Evolutionary conservation across 345 rosid species (phyloP).

Genomic region (Capsella bursapastoris): DNA sequence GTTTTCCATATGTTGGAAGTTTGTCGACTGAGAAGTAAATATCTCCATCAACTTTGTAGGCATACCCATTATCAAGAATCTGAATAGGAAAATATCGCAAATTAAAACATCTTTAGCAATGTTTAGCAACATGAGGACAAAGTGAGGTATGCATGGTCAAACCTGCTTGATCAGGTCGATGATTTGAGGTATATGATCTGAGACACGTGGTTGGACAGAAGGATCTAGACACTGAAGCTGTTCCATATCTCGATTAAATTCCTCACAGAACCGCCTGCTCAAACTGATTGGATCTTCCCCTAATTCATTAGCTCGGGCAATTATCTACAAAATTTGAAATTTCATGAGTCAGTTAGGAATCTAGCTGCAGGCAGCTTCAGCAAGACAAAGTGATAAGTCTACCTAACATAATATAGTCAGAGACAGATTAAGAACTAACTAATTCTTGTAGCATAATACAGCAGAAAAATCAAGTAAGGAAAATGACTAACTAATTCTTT

Average conservation of each 20-base stretch:
- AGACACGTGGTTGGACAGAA: constrained; percentile 84
- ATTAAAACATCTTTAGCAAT: not conserved
- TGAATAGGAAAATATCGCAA: constrained; percentile 42
- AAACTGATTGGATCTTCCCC: constrained; percentile 91
- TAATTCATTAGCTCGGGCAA: constrained; percentile 83
- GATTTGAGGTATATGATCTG: constrained; percentile 92
- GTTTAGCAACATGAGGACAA: not conserved
- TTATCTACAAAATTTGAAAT: constrained; percentile 69
- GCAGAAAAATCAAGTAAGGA: not conserved
- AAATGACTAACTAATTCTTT: not conserved
- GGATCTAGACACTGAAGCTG: constrained; percentile 83
- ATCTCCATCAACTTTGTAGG: constrained; percentile 79
- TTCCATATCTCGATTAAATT: constrained; percentile 77
- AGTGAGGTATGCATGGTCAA: constrained; percentile 12
- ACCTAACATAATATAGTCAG: not conserved
- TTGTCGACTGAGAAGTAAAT: constrained; percentile 82
- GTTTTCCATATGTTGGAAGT: constrained; percentile 71
- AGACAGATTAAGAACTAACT: not conserved
- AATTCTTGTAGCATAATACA: not conserved
- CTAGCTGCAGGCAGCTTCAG: not conserved
- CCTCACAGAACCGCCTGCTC: constrained; percentile 82
- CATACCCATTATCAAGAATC: constrained; percentile 88
- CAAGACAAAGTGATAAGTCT: not conserved
- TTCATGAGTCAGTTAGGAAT: constrained; percentile 14
- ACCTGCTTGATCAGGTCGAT: constrained; percentile 90